These are phyloP conservation scores for Rhodotorula babjevae DNA, from an alignment of 768 basidiomycete genomes.

Conservation along the genomic window DNA sequence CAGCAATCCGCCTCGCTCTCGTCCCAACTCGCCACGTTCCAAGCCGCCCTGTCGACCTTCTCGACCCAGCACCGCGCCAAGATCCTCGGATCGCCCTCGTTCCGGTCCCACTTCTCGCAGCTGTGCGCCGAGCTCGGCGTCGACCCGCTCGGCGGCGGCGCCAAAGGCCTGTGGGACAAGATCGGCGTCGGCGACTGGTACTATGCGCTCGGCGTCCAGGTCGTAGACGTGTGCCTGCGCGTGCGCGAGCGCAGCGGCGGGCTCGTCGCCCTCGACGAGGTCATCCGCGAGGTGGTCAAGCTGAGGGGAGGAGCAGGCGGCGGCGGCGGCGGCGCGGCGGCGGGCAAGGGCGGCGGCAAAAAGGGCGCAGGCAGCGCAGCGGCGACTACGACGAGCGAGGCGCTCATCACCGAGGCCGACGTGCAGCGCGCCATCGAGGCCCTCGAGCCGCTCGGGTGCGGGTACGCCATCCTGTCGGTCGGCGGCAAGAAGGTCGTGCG, in stretches of 20 bases:
- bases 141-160: constrained; percentile 63
- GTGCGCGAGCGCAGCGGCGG: constrained; percentile 68
- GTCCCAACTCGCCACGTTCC: constrained; percentile 76
- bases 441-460: constrained; percentile 80
- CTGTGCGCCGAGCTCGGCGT: constrained; percentile 95
- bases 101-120: constrained; percentile 86
- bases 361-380: background rate
- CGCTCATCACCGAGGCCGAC: constrained; percentile 58
- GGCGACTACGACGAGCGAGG: constrained; percentile 37
- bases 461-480: constrained; percentile 76
- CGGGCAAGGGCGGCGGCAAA: background rate
- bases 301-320: constrained; percentile 56
- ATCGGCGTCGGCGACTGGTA: constrained; percentile 79
- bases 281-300: constrained; percentile 70
- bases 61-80: constrained; percentile 75
- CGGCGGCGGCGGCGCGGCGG: constrained; percentile 47
- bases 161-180: constrained; percentile 79
- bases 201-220: constrained; percentile 81
- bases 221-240: constrained; percentile 49
- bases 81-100: constrained; percentile 75
- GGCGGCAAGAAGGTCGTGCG: constrained; percentile 75
- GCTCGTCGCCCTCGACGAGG: constrained; percentile 78
- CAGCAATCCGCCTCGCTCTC: constrained; percentile 73
- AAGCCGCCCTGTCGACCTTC: constrained; percentile 70
- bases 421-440: constrained; percentile 66